Percentiles rank a stretch among this genome's conserved stretches.
These are phyloP conservation scores for Aspergillus vadensis DNA, from an alignment of 2,329 filamentous ascomycete genomes.

Conservation along the genomic window DNA sequence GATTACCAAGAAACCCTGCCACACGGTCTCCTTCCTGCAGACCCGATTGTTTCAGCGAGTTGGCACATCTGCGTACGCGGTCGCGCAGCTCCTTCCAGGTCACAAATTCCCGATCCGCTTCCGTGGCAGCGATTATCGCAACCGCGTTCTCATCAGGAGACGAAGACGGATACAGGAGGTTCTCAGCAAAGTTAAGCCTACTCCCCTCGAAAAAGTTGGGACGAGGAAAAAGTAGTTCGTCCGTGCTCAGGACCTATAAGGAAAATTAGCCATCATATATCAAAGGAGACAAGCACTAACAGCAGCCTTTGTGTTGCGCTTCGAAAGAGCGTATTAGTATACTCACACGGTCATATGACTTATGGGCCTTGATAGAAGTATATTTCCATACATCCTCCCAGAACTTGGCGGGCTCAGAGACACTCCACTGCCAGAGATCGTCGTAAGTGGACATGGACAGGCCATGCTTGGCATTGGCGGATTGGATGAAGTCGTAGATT, in stretches of 20 bases:
- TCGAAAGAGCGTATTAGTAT: not conserved
- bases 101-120: conserved; percentile 65
- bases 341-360: conserved; percentile 51
- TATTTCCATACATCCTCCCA: conserved; percentile 87
- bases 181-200: conserved; percentile 90
- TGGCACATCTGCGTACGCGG: conserved; percentile 71
- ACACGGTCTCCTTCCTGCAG: conserved; percentile 64
- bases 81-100: conserved; percentile 82
- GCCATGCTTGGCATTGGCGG: conserved; percentile 67
- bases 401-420: conserved; percentile 72
- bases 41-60: conserved; percentile 67
- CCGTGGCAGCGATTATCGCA: conserved; percentile 80
- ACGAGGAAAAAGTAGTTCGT: conserved; percentile 77
- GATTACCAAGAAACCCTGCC: conserved; percentile 82
- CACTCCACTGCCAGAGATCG: conserved; percentile 82
- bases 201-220: conserved; percentile 81
- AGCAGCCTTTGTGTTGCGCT: not conserved
- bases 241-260: conserved; percentile 65
- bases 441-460: conserved; percentile 67
- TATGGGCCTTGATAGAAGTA: conserved; percentile 72
- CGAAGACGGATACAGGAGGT: conserved; percentile 76
- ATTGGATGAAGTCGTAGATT: conserved; percentile 71
- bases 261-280: conserved; percentile 9
- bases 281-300: not conserved
- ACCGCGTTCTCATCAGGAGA: conserved; percentile 59